Conservation (phyloP, 2,329 filamentous ascomycete species). For the Rachicladosporium sp. region DNA sequence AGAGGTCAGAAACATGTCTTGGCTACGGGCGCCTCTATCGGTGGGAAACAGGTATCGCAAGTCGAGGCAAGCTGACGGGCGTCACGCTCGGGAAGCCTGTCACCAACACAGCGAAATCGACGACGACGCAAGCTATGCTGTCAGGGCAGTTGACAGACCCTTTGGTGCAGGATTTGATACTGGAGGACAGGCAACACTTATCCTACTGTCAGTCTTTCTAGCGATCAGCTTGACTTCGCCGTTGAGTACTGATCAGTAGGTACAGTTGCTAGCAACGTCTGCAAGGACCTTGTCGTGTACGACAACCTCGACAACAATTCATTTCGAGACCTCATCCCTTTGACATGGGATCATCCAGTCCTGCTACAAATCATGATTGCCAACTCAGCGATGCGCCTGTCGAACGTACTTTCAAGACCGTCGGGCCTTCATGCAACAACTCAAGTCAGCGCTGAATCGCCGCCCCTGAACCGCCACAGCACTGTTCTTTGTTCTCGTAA, state of each 20-base stretch:
- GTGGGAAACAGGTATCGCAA: constrained; percentile 45
- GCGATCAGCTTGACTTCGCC: not conserved
- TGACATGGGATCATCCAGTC: constrained; percentile 32
- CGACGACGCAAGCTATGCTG: not conserved
- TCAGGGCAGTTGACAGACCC: constrained; percentile 1
- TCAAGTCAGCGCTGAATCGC: too few relatives aligned
- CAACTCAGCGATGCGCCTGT: constrained; percentile 37
- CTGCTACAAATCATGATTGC: constrained; percentile 36
- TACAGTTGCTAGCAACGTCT: constrained; percentile 31
- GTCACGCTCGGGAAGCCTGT: constrained; percentile 33
- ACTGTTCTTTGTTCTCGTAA: too few relatives aligned
- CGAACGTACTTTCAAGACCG: constrained; percentile 17
- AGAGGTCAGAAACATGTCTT: constrained; percentile 45
- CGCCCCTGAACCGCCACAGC: too few relatives aligned
- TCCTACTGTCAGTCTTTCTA: constrained; percentile 2
- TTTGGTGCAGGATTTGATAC: constrained; percentile 1
- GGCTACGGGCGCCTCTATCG: constrained; percentile 50
- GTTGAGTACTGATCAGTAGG: constrained; percentile 12
- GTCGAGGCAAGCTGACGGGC: constrained; percentile 43
- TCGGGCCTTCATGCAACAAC: too few relatives aligned
- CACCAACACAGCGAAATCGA: not conserved
- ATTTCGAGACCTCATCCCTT: constrained; percentile 35
- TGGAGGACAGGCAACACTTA: not conserved
- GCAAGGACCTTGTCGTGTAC: constrained; percentile 42
- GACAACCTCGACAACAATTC: constrained; percentile 34